phyloP scores from a whole-genome alignment of 2,329 filamentous ascomycete genomes.

The Cordyceps cicadae region DNA sequence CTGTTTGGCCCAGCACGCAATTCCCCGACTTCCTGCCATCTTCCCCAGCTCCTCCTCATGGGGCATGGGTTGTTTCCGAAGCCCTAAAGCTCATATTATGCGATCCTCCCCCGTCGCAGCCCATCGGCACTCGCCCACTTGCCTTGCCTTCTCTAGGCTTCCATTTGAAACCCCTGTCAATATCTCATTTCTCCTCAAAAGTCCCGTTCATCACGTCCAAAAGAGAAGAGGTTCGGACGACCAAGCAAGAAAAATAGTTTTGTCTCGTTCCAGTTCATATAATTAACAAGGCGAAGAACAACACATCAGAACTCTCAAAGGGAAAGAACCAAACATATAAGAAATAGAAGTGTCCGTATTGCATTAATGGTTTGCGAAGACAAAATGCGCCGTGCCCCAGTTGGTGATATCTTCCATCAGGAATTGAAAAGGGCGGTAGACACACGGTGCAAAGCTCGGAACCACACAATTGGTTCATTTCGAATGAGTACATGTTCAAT shows the following conservation, averaged over 20 bases:
- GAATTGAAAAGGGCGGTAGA: not conserved
- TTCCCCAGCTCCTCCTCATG: not conserved
- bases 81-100: not conserved
- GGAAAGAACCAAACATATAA: not conserved
- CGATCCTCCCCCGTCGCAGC: not conserved
- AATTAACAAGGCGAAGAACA: constrained; percentile 4
- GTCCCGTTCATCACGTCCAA: not conserved
- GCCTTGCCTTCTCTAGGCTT: not conserved
- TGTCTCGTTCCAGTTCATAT: constrained; percentile 5
- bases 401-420: not conserved
- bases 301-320: constrained; percentile 6
- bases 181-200: not conserved
- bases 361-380: not conserved
- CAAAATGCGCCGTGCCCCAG: not conserved
- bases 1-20: not conserved
- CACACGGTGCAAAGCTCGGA: not conserved
- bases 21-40: not conserved
- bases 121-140: not conserved
- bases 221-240: not conserved
- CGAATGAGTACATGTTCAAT: constrained; percentile 7
- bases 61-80: not conserved
- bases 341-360: not conserved
- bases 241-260: constrained; percentile 7
- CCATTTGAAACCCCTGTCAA: not conserved
- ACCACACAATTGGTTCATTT: constrained; percentile 1